Conservation (phyloP, 768 basidiomycete genomes). For the Rhodocollybia butyracea region DNA sequence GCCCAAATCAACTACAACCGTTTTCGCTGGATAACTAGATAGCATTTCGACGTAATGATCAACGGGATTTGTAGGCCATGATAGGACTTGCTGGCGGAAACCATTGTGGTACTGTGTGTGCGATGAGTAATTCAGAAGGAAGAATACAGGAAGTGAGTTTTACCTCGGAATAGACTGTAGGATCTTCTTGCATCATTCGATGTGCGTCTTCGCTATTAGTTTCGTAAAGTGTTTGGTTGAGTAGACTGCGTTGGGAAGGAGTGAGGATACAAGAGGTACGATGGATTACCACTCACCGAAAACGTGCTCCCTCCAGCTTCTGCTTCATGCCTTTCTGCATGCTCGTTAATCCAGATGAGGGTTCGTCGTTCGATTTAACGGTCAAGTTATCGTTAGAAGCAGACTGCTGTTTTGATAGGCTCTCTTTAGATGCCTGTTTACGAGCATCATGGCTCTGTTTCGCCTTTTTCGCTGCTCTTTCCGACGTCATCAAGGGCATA, state of each 20-base stretch:
- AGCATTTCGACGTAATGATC: constrained; percentile 70
- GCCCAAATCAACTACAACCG: constrained; percentile 89
- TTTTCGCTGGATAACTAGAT: constrained; percentile 57
- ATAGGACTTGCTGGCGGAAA: constrained; percentile 86
- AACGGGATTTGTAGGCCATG: constrained; percentile 96
- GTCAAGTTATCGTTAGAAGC: no score
- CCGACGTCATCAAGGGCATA: constrained; percentile 18
- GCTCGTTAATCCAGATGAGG: constrained; percentile 46
- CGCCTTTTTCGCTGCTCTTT: constrained; percentile 12
- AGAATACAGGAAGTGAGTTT: constrained; percentile 16
- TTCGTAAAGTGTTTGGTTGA: constrained; percentile 93
- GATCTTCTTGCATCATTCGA: constrained; percentile 81
- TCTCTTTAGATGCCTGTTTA: constrained; percentile 10
- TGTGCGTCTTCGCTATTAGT: constrained; percentile 71
- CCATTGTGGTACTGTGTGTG: constrained; percentile 82
- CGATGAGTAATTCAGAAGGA: not conserved
- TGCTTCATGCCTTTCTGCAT: constrained; percentile 79
- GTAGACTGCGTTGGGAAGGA: constrained; percentile 48
- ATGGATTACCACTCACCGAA: constrained; percentile 50
- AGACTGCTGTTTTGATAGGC: not conserved
- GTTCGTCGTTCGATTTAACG: not conserved
- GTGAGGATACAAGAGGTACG: not conserved
- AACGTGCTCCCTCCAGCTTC: constrained; percentile 82
- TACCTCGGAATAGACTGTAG: constrained; percentile 81
- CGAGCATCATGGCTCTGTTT: constrained; percentile 14